Base-by-base conservation (phyloP, 2,329 filamentous ascomycete genomes). In the Pseudocercospora macadamiae region DNA sequence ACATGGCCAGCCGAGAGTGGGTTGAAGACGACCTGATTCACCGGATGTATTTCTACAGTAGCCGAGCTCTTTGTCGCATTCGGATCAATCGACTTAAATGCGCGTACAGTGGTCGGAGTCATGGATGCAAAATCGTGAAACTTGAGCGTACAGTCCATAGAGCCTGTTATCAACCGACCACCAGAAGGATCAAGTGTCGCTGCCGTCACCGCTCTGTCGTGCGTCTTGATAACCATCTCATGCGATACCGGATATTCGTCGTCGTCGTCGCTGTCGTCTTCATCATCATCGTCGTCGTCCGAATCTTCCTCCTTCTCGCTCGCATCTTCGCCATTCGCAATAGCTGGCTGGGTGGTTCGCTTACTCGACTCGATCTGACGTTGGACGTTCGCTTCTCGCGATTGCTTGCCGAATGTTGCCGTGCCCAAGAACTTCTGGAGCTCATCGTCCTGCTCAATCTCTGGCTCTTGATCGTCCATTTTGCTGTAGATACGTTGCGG, bases 71-170 rank as follows among this genome's bases (percentile, higher is more conserved):
- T 96, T 25, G 86, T 85, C 52, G 87, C 85, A 68, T 88, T 93
- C 0, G 95, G 93, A 71, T 99, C 93, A 48, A 97, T 82, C 7
- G 88, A 93, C 71, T 91, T 92, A 82, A 99, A 99, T 0, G 95
- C 91, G 68, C 93, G 89, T 52, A 99, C 83, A 0, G 95, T 97
- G 4, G 92, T 95, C 1, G 93, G 91, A 0, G 93, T 97, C 89
- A 99, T 96, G 47, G 93, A 90, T 2, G 93, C 87, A 73, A 99
- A 96, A 73, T 99, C 93, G 77, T 97, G 92, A 16, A 99, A 82
- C 72, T 97, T 97, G 69, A 97, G 79, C 1, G 86, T 90, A 74
- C 92, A 96, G 75, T 99, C 95, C 61, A 89, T 89, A 4, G 93
- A 97, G 19, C 90, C 93, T n/a, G 91, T 95, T 48, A 93, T 86